Base-by-base conservation (phyloP, 2,329 filamentous ascomycete species). In the Beauveria scarabaeidicola region DNA sequence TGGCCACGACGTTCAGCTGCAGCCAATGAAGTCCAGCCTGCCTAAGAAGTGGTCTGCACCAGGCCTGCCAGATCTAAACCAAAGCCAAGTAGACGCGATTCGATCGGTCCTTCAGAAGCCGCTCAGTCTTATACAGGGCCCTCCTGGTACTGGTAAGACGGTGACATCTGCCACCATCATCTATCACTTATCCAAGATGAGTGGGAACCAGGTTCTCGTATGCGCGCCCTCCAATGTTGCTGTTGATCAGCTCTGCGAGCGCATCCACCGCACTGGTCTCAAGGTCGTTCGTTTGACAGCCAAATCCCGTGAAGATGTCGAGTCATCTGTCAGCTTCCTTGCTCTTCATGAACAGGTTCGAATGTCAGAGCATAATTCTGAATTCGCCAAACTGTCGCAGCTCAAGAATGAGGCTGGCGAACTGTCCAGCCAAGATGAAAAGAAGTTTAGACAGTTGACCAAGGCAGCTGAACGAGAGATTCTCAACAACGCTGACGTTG, bases 121-220 rank as follows among this genome's bases (percentile, higher is more conserved):
- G 19, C 80, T 99, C 52, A 97, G 91, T 73, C 81, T 99, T 69
- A 99, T 99, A 62, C 94, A 99, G 73, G 94, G 94, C 0, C 94
- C 94, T 62, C 94, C 94, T 0, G 94, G 94, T 70, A 99, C 94
- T 5, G 94, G 94, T 70, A 99, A 99, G 81, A 99, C 94, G 0
- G 94, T 99, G 61, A 99, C 94, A 17, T 99, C 94, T 40, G 94
- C 94, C 38, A 99, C 94, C 1, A 96, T 99, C 72, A 99, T 99
- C 70, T 97, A 97, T 70, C 94, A 99, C 71, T 80, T 99, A 61
- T 91, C 91, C 65, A 97, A 96, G 77, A 89, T 95, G 74, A 97
- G 92, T 67, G 91, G 89, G 64, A 91, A 92, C 58, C 94, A 96
- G 69, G 93, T 99, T 4, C 81, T 99, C 40, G 94, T 99, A 50